A percentile compares a stretch with the other conserved stretches of the same genome.
Evolutionary conservation across 441 rosid species (phyloP).

Genomic region (Sinapis alba): DNA sequence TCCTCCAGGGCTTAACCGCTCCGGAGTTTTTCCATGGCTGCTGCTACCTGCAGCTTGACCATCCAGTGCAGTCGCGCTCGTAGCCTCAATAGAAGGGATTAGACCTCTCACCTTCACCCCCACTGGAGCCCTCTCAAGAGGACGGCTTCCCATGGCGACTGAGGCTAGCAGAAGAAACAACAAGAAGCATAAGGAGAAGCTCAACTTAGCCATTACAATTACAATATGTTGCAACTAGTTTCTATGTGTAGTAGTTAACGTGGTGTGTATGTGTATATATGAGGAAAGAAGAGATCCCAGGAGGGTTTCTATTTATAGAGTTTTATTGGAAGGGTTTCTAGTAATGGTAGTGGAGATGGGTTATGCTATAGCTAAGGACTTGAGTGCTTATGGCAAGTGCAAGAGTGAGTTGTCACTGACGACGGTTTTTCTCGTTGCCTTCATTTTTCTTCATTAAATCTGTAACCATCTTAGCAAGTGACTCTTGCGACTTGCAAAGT

Average conservation of each 20-base stretch:
- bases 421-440: slow-evolving; percentile 19
- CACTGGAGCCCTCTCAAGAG: slow-evolving; percentile 2
- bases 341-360: slow-evolving; percentile 28
- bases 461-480: slow-evolving; percentile 25
- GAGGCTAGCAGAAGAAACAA: slow-evolving; percentile 34
- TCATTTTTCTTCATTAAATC: slow-evolving; percentile 18
- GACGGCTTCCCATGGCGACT: slow-evolving; percentile 30
- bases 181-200: slow-evolving; percentile 25
- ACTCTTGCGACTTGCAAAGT: slow-evolving; percentile 35
- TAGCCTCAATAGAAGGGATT: slow-evolving; percentile 32
- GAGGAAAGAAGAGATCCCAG: slow-evolving; percentile 36
- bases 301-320: slow-evolving; percentile 40
- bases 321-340: slow-evolving; percentile 20
- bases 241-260: slow-evolving; percentile 25
- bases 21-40: slow-evolving; percentile 25
- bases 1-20: slow-evolving; percentile 58
- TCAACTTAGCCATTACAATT: slow-evolving; percentile 38
- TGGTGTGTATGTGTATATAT: slow-evolving; percentile 27
- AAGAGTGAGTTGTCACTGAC: slow-evolving; percentile 35
- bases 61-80: slow-evolving; percentile 5
- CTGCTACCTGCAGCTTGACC: slow-evolving; percentile 19
- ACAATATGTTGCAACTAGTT: not conserved
- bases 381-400: slow-evolving; percentile 38
- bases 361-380: slow-evolving; percentile 23
- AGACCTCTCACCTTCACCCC: slow-evolving; percentile 32